Base-by-base conservation (phyloP, 192 early-diverging fungal species). In the Phycomyces nitens region DNA sequence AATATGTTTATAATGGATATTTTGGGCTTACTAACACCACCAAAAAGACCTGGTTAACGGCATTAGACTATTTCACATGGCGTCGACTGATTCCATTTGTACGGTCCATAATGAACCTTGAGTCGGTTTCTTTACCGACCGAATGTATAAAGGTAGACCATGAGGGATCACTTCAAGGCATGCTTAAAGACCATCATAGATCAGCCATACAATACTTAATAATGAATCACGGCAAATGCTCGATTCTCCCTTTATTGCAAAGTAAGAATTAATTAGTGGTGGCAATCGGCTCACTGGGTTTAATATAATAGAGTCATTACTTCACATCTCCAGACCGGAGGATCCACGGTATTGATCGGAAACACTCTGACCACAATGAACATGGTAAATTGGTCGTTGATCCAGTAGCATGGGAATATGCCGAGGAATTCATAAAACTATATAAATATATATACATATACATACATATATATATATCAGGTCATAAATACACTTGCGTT, bases 351-450 rank as follows among this genome's bases (percentile, higher is more conserved):
- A 6, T 63, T 82, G 18, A 63, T 82, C 2, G 80, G 80, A 26
- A 77, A 75, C 27, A 82, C 77, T 14, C 69, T 82, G 3, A 79
- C 77, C 12, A 75, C 68, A 23, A 82, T 82, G 80, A 82, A 82
- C 53, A 82, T 77, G 74, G 80, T 81, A 72, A 60, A 41, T 3
- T n/a, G n/a, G n/a, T n/a, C n/a, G n/a, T n/a, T n/a, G n/a, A n/a
- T n/a, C n/a, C n/a, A n/a, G n/a, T n/a, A n/a, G n/a, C n/a, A n/a
- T n/a, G n/a, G n/a, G n/a, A n/a, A n/a, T n/a, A n/a, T n/a, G n/a
- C n/a, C n/a, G n/a, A n/a, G n/a, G n/a, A 2, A 18, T 41, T 23
- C 40, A 6, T 23, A 44, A 23, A 34, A 34, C 16, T 53, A 0
- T n/a, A 53, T 51, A 52, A 14, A 26, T n/a, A 39, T 15, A 24